Percentiles rank a stretch among this genome's conserved stretches.
phyloP scores from a whole-genome alignment of 2,329 filamentous ascomycete genomes.

The Lizonia empirigonia region DNA sequence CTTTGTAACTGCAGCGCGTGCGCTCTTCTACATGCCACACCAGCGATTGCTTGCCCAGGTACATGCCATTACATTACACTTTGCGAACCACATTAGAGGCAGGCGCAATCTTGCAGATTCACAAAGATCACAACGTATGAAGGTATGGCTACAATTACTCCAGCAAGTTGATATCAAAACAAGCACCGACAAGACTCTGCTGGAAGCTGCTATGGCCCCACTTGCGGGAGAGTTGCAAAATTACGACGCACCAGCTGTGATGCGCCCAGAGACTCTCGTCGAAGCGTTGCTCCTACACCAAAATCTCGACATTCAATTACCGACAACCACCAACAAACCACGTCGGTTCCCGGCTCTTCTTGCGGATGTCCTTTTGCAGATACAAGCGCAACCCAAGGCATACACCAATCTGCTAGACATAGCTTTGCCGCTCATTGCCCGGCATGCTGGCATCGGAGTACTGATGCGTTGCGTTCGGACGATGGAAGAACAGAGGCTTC shows the following conservation, averaged over 20 bases:
- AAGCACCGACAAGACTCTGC: not conserved
- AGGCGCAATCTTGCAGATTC: not conserved
- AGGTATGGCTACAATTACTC: constrained; percentile 29
- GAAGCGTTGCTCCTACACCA: constrained; percentile 8
- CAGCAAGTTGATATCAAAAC: constrained; percentile 20
- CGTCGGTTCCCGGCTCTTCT: constrained; percentile 9
- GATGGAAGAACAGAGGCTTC: constrained; percentile 14
- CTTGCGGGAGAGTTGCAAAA: not conserved
- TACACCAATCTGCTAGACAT: constrained; percentile 25
- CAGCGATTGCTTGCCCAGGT: constrained; percentile 12
- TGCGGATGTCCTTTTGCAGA: constrained; percentile 16
- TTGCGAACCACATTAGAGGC: constrained; percentile 7
- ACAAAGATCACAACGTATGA: constrained; percentile 2
- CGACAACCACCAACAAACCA: not conserved
- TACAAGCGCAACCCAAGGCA: constrained; percentile 15
- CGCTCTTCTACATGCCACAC: constrained; percentile 22
- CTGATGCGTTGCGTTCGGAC: constrained; percentile 19
- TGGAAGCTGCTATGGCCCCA: not conserved
- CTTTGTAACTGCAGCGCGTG: constrained; percentile 6
- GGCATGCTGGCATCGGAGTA: constrained; percentile 12
- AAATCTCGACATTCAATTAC: not conserved
- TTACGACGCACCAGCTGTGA: not conserved
- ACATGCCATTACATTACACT: constrained; percentile 12
- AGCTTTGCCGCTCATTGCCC: constrained; percentile 18
- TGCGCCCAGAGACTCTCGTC: not conserved